Base-by-base conservation (phyloP, 306 rosid genomes). In the Vicia sativa region DNA sequence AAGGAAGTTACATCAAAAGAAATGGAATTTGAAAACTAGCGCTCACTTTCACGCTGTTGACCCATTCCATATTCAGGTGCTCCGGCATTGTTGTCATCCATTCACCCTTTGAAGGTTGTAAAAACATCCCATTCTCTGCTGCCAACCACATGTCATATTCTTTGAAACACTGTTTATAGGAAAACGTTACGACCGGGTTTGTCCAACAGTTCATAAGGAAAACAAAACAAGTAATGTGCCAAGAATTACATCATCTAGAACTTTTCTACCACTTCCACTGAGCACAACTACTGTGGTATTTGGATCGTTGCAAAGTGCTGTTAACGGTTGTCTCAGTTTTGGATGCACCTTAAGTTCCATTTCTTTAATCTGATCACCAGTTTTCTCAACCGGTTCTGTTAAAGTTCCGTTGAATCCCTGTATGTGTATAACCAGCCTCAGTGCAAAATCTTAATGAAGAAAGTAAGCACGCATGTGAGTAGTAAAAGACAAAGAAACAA, bases 31-130 rank as follows among this genome's bases (percentile, higher is more conserved):
- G 58, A 76, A 26, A 38, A 23, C 13, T 45, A 67, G 60, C 4
- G 10, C 10, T 7, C 69, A 92, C 98, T 95, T 86, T 81, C 79
- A 92, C 88, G 23, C 96, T 92, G 50, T 86, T 93, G 38, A 86
- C 83, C 98, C 98, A 92, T 68, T 92, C 98, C 98, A 89, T 89
- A 76, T 84, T 92, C 76, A 87, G 76, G 69, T 87, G 96, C 74
- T 90, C 98, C 2, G 96, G 98, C 98, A 92, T 90, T 52, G 98
- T 92, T 65, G 98, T 90, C 98, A 92, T 89, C 98, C 98, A 92
- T 14, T 80, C 87, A 26, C 96, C 96, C 72, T 70, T 80, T 25
- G 98, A 81, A 63, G 62, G 78, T 42, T 89, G 82, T 65, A 92
- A 66, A 72, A 92, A 92, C 98, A 92, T 92, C 71, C 96, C 98